Base-by-base conservation (phyloP, 1,139 yeast species). In the Citeromyces hawaiiensis region DNA sequence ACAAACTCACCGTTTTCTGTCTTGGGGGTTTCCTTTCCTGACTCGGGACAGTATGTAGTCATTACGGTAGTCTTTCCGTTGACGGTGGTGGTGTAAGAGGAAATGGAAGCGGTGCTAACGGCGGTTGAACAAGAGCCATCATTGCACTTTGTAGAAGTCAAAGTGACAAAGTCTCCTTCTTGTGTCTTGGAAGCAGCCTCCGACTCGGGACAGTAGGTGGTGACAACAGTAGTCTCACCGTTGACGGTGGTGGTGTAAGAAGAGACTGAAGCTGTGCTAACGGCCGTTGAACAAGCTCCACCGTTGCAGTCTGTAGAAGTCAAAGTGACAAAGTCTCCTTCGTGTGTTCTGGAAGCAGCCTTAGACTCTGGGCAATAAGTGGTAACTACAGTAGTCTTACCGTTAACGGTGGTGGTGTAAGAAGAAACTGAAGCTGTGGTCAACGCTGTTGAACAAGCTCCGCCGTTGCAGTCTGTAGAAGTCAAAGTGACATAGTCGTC, bases 181-280 rank as follows among this genome's bases (percentile, higher is more conserved):
- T 34, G 9, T 4, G 45, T 39, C 2, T 35, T 38, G 10, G 32
- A 27, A 18, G 40, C 21, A 3, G 39, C 14, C 4, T 23, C 35
- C 16, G 43, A 17, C 18, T 37, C 16, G 4, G 42, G 40, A n/a
- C 31, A 23, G 18, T 30, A 8, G 9, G 32, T 21, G 8, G 40
- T 39, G 8, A 39, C 35, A 8, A 42, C 38, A 1, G 38, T 36
- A n/a, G 13, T 35, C n/a, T n/a, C 23, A 2, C 38, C 41, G 17
- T 32, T 31, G 16, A 38, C 36, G 9, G 34, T 25, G 19, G 39
- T 38, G 86, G 81, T 52, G 71, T 72, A 16, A 78, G 77, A 38
- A 14, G 50, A 46, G 18, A 44, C 46, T 8, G 47, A 31, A 25
- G 47, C 48, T 15, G 40, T 37, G 15, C 52, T 43, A 8, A 50